Conservation (phyloP, 169 alveolate genomes). For the Plasmodium reichenowi region DNA sequence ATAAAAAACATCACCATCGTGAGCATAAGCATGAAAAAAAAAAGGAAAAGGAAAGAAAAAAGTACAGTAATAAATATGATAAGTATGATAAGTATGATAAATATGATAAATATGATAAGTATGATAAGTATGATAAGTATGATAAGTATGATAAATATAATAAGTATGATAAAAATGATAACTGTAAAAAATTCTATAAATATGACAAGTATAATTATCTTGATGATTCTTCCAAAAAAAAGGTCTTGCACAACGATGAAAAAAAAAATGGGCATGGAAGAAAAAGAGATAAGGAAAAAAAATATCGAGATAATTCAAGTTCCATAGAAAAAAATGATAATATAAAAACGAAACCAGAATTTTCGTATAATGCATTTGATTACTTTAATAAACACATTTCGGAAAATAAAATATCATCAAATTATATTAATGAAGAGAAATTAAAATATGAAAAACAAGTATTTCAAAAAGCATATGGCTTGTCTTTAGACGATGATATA, state of each 20-base stretch:
- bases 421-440: slow-evolving; percentile 32
- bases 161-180: not conserved
- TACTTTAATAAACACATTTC: slow-evolving; percentile 20
- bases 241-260: not conserved
- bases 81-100: not conserved
- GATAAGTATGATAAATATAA: not conserved
- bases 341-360: not conserved
- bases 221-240: not conserved
- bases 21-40: not conserved
- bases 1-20: slow-evolving; percentile 1
- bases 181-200: too few species aligned
- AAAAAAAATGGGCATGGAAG: not conserved
- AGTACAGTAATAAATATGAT: not conserved
- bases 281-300: not conserved
- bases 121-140: not conserved
- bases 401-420: slow-evolving; percentile 14
- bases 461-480: slow-evolving; percentile 60
- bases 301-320: not conserved
- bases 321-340: not conserved
- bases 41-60: not conserved
- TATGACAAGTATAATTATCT: not conserved
- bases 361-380: slow-evolving; percentile 48
- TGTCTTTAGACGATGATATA: slow-evolving; percentile 18
- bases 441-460: slow-evolving; percentile 65
- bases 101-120: not conserved